Base-by-base conservation (phyloP, 2,329 filamentous ascomycete species). In the Coniochaeta prunicola region DNA sequence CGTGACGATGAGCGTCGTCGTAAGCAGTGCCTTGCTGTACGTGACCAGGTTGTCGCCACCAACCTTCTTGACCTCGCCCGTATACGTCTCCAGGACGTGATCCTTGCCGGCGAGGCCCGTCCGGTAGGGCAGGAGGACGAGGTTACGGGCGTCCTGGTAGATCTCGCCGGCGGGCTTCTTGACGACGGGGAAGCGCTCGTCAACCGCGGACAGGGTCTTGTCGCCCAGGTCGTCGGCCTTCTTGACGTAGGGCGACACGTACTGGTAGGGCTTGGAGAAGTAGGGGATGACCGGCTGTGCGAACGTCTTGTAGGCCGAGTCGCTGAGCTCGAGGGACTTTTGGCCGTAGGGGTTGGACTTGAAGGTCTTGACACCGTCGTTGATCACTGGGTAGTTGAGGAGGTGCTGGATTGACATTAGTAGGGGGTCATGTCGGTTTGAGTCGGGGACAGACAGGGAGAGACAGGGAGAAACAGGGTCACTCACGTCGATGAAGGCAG, bases 271-370 rank as follows among this genome's bases (percentile, higher is more conserved):
- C 66, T 83, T 89, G 67, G 85, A 75, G 67, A 97, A 78, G 75
- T 91, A 91, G 30, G 90, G 89, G 58, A 93, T 76, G 63, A 96
- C 76, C 21, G 92, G 91, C 65, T 87, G 88, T 71, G 88, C 88
- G 68, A 96, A 81, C 64, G 83, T 86, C 70, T 85, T 78, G 80
- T 92, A 96, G 67, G 87, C 87, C 61, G 86, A 83, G 70, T 89
- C 84, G 72, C 88, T 84, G 63, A 94, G 76, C 67, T 89, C 81
- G 70, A 97, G 78, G 48, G 91, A 92, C 76, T 88, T 92, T 73
- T 91, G 87, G 70, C 90, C 92, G 70, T 90, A 88, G 56, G 90
- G 87, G 76, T 93, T 91, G 70, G 83, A 79, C 76, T 92, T 90
- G 82, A 96, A 88, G 70, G 85, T 86, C 61, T 84, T 78, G 74